Evolutionary conservation across 2,329 filamentous ascomycete genomes (phyloP), one percentile per base, ranked within the genome.

Genomic region (Aspergillus tamarii): DNA sequence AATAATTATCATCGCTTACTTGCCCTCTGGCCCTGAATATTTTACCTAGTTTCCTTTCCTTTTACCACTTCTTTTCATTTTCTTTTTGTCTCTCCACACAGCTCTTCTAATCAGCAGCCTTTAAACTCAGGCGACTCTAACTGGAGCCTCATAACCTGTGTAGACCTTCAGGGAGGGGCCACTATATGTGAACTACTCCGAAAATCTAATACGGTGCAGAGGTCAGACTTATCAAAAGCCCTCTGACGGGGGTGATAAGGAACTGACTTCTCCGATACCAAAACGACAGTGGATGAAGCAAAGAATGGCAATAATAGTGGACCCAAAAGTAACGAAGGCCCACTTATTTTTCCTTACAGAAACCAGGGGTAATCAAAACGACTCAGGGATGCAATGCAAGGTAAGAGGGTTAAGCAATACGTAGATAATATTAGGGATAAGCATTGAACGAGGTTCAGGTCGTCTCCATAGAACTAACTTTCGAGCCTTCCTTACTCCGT

Each of bases 341-440:
- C 48, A 52, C 48, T 32, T 32, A 11, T 52, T 21, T 52, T 52
- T 32, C 48, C 30, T n/a, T 19, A 16, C 28, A 11, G 28, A 32
- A 34, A 52, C 28, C 28, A 52, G 48, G 48, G 48, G 48, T 21
- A 45, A 54, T n/a, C 52, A 57, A 62, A 54, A 59, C 48, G 26
- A 48, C 12, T 10, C 34, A 52, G 28, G 48, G 26, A 32, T 52
- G 26, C 26, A 16, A 52, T 19, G 48, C 28, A 32, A 28, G 28
- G 28, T 32, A 19, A 52, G 30, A 52, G 48, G 48, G 11, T 52
- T 21, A 32, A 32, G 9, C n/a, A 52, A 52, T 28, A n/a, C n/a
- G n/a, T n/a, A 32, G 19, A 19, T 32, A 32, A 32, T 23, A 26
- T 4, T 26, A 26, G 10, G 12, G 46, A 32, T 30, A 30, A 9